Evolutionary conservation across 2,329 filamentous ascomycete genomes (phyloP), one percentile per base, ranked within the genome.

Genomic region (Nemania abortiva): DNA sequence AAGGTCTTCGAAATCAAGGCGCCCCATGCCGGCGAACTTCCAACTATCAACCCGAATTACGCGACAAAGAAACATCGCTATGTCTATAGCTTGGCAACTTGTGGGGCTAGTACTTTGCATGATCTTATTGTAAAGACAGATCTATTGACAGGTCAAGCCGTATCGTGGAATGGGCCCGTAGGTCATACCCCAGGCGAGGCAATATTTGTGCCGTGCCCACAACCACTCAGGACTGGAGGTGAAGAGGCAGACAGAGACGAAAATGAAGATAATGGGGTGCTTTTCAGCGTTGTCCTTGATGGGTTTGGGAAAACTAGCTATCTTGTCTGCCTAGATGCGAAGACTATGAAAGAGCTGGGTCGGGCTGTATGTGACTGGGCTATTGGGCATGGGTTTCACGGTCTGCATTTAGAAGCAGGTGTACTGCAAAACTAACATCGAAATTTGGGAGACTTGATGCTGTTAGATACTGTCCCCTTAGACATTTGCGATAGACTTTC

Each of bases 181-280:
- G 89, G 86, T 0, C 90, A 93, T 73, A 90, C 89, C 0, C 91
- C 91, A 0, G 88, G 91, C 1, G 91, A 93, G 78, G 84, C 90
- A 0, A 88, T 93, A 37, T 93, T 93, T 70, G 83, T 94, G 1
- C 81, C 85, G 0, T 80, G 84, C 37, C 87, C 87, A 0, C 77
- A 76, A 11, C 78, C 81, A 13, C 73, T 74, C 2, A 2, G 54
- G n/a, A 37, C 39, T 10, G 22, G 2, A 3, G 42, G 52, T 15
- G 9, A n/a, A 18, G 37, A 57, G 2, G 39, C 2, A 2, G 45
- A 66, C n/a, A n/a, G 50, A 29, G 50, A 53, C 10, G 50, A 54
- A 3, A 83, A 81, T 0, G 90, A 92, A 75, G 91, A 93, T n/a
- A 74, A 78, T 34, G 77, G 77, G 3, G 74, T 77, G 18, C 71